Evolutionary conservation across 768 basidiomycete genomes (phyloP).

Genomic region (Lanmaoa rubissima): DNA sequence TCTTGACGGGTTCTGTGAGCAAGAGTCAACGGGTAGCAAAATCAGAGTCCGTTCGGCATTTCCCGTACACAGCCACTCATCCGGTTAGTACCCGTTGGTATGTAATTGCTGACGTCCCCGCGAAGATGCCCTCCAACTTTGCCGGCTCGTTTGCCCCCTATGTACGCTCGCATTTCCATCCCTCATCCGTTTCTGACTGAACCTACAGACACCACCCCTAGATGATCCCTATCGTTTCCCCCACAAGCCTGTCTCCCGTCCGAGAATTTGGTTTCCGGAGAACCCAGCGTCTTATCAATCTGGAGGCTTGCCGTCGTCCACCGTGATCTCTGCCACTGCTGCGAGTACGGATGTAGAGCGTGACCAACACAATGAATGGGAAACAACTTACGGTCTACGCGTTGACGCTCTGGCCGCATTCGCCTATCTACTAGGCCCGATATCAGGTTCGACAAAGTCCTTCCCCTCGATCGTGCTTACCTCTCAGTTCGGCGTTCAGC

Average conservation of each 20-base stretch:
- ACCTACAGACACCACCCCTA: slow-evolving; percentile 53
- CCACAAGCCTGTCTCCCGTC: slow-evolving; percentile 23
- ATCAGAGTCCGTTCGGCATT: slow-evolving; percentile 41
- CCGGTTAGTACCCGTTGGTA: background rate
- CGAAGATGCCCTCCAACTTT: slow-evolving; percentile 4
- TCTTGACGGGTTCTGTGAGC: slow-evolving; percentile 25
- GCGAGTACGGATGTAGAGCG: slow-evolving; percentile 40
- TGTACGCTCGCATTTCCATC: slow-evolving; percentile 34
- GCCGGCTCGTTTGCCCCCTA: slow-evolving; percentile 59
- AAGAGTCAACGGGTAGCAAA: slow-evolving; percentile 6
- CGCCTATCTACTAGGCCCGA: slow-evolving; percentile 66
- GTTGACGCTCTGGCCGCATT: slow-evolving; percentile 65
- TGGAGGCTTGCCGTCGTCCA: slow-evolving; percentile 59
- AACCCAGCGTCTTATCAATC: slow-evolving; percentile 62
- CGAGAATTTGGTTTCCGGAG: slow-evolving; percentile 53
- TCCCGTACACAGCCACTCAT: slow-evolving; percentile 39
- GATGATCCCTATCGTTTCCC: slow-evolving; percentile 43
- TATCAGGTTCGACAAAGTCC: slow-evolving; percentile 54
- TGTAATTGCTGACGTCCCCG: background rate
- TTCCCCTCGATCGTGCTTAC: background rate
- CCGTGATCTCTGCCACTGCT: slow-evolving; percentile 40
- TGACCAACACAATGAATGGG: slow-evolving; percentile 57
- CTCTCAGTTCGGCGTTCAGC: slow-evolving; percentile 38
- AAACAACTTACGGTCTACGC: slow-evolving; percentile 64
- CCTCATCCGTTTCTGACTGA: background rate